These are phyloP conservation scores for Tylopilus plumbeoviolaceoides DNA, from an alignment of 768 basidiomycete genomes.

Conservation along the genomic window DNA sequence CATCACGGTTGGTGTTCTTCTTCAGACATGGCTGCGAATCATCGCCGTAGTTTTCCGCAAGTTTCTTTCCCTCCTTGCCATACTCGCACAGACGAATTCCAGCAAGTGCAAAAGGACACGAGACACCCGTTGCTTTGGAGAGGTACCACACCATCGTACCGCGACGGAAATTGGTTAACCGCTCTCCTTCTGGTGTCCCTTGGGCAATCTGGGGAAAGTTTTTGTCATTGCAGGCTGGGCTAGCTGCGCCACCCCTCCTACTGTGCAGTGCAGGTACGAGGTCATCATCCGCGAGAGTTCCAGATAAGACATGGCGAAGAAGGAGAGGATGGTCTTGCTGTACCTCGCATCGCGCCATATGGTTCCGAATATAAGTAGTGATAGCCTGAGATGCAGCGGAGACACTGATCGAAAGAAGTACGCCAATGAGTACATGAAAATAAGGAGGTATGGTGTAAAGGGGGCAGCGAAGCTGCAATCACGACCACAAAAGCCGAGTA, in stretches of 20 bases:
- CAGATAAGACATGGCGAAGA: constrained; percentile 66
- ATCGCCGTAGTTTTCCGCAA: constrained; percentile 22
- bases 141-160: constrained; percentile 84
- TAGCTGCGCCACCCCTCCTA: constrained; percentile 61
- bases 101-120: constrained; percentile 70
- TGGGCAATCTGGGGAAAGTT: background rate
- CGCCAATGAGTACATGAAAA: constrained; percentile 11
- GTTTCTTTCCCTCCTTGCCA: constrained; percentile 44
- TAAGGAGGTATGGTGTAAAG: constrained; percentile 3
- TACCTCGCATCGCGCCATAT: constrained; percentile 64
- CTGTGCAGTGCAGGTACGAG: constrained; percentile 69
- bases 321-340: constrained; percentile 74
- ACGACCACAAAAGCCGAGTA: constrained; percentile 6
- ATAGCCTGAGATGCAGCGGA: constrained; percentile 81
- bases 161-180: constrained; percentile 68
- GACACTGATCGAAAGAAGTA: constrained; percentile 38
- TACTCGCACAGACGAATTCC: constrained; percentile 74
- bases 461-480: constrained; percentile 2
- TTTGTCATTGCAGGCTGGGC: constrained; percentile 28
- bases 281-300: constrained; percentile 69
- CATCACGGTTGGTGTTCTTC: constrained; percentile 35
- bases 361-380: constrained; percentile 75
- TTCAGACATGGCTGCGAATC: constrained; percentile 37
- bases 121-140: constrained; percentile 66
- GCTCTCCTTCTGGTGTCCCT: constrained; percentile 22